Percentiles rank a stretch among this genome's conserved stretches.
Evolutionary conservation across 1,284 basidiomycete species (phyloP).

Genomic region (Wallemia hederae): DNA sequence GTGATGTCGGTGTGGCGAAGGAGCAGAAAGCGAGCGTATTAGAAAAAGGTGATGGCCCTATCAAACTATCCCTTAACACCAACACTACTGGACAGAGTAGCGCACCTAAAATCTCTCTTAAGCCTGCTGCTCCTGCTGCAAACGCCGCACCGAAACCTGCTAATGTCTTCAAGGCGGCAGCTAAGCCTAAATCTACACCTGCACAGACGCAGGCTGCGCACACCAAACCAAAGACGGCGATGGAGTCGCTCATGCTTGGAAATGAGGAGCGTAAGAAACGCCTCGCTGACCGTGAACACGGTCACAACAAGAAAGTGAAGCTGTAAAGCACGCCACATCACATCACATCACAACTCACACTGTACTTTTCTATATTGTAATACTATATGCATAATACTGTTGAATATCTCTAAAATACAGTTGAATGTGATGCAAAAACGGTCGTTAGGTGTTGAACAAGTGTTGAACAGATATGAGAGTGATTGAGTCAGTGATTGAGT

Average conservation of each 20-base stretch:
- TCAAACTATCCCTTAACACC: constrained; percentile 38
- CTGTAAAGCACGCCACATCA: not conserved
- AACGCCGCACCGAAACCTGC: constrained; percentile 13
- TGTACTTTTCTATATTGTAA: not conserved
- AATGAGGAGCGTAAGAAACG: constrained; percentile 56
- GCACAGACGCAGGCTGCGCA: constrained; percentile 19
- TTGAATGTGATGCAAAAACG: not conserved
- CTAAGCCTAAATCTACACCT: constrained; percentile 10
- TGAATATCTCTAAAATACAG: not conserved
- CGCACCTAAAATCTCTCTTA: constrained; percentile 1
- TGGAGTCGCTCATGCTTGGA: constrained; percentile 57
- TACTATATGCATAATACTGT: not conserved
- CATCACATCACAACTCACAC: too few relatives aligned
- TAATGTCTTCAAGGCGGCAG: constrained; percentile 4
- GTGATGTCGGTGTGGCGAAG: constrained; percentile 17
- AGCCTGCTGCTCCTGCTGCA: constrained; percentile 11
- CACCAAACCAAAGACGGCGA: constrained; percentile 32
- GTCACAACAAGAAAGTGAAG: constrained; percentile 1
- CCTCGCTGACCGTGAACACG: constrained; percentile 21
- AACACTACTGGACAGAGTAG: constrained; percentile 7
- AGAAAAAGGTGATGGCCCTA: constrained; percentile 36
- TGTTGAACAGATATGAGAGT: not conserved
- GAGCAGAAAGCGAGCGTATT: constrained; percentile 16
- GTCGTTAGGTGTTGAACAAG: too few relatives aligned
- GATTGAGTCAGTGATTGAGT: too few relatives aligned